A percentile compares a stretch with the other conserved stretches of the same genome.
These are phyloP conservation scores for Madurella fahalii DNA, from an alignment of 2,329 filamentous ascomycete species.

Conservation along the genomic window DNA sequence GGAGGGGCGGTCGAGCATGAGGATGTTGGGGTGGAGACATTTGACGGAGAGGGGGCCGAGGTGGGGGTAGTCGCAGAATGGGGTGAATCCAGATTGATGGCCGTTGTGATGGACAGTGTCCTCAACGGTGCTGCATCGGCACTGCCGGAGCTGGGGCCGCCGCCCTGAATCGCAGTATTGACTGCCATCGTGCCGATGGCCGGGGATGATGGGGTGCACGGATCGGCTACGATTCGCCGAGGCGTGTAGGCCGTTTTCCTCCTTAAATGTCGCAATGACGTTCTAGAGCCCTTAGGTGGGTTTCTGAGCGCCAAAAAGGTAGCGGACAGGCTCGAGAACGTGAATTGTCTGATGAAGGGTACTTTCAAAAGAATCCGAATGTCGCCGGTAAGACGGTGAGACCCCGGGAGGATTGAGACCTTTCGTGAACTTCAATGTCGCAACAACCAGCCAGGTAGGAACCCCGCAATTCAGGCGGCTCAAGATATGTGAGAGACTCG, in stretches of 20 bases:
- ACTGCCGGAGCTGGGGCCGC: not conserved
- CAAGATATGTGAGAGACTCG: too few species aligned
- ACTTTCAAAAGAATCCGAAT: too few species aligned
- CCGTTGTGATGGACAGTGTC: constrained; percentile 15
- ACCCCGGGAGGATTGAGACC: too few species aligned
- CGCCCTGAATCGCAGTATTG: not conserved
- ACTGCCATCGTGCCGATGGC: not conserved
- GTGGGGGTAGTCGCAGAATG: constrained; percentile 23
- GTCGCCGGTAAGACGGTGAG: too few species aligned
- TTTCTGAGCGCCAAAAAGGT: too few species aligned
- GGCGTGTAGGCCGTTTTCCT: constrained; percentile 8
- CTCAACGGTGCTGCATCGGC: not conserved
- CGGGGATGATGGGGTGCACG: not conserved
- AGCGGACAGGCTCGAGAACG: too few species aligned
- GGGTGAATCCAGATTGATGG: constrained; percentile 10
- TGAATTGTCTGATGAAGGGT: too few species aligned
- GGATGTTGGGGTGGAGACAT: constrained; percentile 22
- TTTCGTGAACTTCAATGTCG: too few species aligned
- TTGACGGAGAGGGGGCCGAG: constrained; percentile 23
- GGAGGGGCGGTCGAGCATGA: constrained; percentile 20
- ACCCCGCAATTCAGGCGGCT: too few species aligned
- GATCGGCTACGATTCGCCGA: constrained; percentile 8
- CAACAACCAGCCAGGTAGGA: too few species aligned
- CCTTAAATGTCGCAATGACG: constrained; percentile 8
- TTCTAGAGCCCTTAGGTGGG: too few species aligned